Evolutionary conservation across 805 yeast genomes (phyloP).

Genomic region (Hyphopichia homilentoma): DNA sequence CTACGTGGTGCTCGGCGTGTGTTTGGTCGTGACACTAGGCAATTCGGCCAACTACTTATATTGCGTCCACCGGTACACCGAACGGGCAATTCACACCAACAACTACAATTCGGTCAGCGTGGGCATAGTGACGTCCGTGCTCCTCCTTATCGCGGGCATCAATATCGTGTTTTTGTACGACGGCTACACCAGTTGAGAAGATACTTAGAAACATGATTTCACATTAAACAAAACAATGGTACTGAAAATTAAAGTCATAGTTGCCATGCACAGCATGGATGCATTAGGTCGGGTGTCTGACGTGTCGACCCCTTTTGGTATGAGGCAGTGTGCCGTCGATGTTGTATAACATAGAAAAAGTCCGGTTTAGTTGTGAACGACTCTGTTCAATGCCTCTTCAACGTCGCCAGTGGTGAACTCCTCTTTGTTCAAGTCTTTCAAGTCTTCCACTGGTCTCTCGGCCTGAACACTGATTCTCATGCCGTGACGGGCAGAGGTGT

Average conservation of each 20-base stretch:
- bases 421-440: slow-evolving; percentile 36
- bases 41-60: not conserved
- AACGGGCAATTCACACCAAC: not conserved
- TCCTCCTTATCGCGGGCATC: not conserved
- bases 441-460: slow-evolving; percentile 58
- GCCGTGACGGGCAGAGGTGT: slow-evolving; percentile 65
- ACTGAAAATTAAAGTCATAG: too few relatives aligned
- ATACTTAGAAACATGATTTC: too few relatives aligned
- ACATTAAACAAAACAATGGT: too few relatives aligned
- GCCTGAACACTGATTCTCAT: slow-evolving; percentile 71
- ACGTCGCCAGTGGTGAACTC: slow-evolving; percentile 10
- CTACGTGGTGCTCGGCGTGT: slow-evolving; percentile 1
- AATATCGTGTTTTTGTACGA: not conserved
- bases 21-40: not conserved
- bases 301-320: too few relatives aligned
- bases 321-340: not conserved
- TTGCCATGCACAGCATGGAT: too few relatives aligned
- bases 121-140: not conserved
- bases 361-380: not conserved
- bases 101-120: slow-evolving; percentile 1
- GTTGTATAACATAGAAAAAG: not conserved
- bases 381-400: slow-evolving; percentile 1
- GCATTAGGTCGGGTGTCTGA: too few relatives aligned
- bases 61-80: not conserved
- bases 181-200: too few relatives aligned